Conservation (phyloP, 2,329 filamentous ascomycete genomes). For the Fusarium sp. region DNA sequence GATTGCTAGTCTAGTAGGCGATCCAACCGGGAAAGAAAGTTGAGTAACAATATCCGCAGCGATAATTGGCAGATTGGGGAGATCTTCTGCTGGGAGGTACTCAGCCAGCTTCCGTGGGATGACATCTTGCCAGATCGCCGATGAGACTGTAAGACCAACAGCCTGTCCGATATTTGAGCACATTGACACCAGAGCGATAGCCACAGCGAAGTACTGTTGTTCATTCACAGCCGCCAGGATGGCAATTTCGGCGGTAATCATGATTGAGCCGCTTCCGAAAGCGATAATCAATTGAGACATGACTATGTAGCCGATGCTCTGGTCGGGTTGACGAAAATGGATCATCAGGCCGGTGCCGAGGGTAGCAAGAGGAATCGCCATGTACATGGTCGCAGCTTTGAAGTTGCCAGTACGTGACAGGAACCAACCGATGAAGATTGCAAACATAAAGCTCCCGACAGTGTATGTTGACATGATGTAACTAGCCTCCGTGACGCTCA, state of each 20-base stretch:
- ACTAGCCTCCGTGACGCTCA: slow-evolving; percentile 49
- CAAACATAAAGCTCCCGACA: slow-evolving; percentile 48
- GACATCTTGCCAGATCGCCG: slow-evolving; percentile 42
- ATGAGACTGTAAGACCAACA: slow-evolving; percentile 26
- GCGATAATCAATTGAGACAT: slow-evolving; percentile 33
- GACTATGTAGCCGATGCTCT: slow-evolving; percentile 17
- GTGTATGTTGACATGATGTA: slow-evolving; percentile 54
- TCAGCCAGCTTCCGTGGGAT: slow-evolving; percentile 54
- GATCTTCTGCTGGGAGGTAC: slow-evolving; percentile 50
- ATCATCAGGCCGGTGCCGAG: slow-evolving; percentile 32
- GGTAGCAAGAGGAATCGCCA: slow-evolving; percentile 22
- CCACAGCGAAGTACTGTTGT: slow-evolving; percentile 32
- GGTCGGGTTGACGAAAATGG: background rate
- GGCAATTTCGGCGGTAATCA: slow-evolving; percentile 31
- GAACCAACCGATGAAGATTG: slow-evolving; percentile 18
- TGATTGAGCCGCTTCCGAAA: slow-evolving; percentile 21
- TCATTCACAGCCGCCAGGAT: slow-evolving; percentile 28
- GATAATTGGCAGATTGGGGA: slow-evolving; percentile 55
- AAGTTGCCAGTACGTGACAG: slow-evolving; percentile 28
- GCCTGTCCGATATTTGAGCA: slow-evolving; percentile 27
- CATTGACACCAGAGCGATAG: slow-evolving; percentile 23
- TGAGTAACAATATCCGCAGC: slow-evolving; percentile 26
- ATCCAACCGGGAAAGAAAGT: slow-evolving; percentile 21
- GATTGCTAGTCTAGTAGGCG: slow-evolving; percentile 21
- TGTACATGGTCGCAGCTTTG: slow-evolving; percentile 24